Evolutionary conservation across 495 filamentous ascomycete genomes (phyloP), one percentile per base, ranked within the genome.

Genomic region (Xylaria bambusicola): DNA sequence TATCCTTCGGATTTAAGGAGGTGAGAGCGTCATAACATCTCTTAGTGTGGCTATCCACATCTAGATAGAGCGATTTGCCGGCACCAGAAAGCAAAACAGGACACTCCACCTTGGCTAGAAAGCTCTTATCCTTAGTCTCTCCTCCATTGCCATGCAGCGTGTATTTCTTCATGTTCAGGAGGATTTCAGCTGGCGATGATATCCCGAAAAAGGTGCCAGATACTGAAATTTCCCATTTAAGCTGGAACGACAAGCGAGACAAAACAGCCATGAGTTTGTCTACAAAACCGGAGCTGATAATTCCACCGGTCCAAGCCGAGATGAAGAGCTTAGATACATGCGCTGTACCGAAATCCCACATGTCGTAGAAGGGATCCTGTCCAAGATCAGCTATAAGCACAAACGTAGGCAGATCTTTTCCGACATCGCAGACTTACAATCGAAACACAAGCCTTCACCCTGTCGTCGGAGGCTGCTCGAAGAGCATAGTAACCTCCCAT

Each of bases 401-500:
- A 8, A 15, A 15, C 13, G 29, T 15, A 3, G 4, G 38, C 6
- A 15, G n/a, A 18, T 13, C 13, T 13, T 8, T 6, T 41, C n/a
- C 13, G n/a, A 41, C 4, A 15, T 6, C 12, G 38, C n/a, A 6
- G 13, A 41, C n/a, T 5, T 33, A 33, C 50, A 9, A 54, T 31
- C 6, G 36, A 6, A 1, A 54, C 38, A 18, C 52, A 54, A 44
- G 52, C 52, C n/a, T 18, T 20, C 3, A 54, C 36, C 4, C 52
- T 7, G 1, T 1, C 6, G 7, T 54, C 52, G 1, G 24, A 17
- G 0, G 52, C 36, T 3, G 13, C 24, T 0, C 52, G 36, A 20
- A 75, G 64, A 0, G 70, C 69, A 42, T 65, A 76, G 51, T 83
- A 83, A 0, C 72, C 82, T 1, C 82, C 81, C 56, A 79, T 58